Conservation (phyloP, 441 rosid genomes). For the Hypseocharis bilobata region DNA sequence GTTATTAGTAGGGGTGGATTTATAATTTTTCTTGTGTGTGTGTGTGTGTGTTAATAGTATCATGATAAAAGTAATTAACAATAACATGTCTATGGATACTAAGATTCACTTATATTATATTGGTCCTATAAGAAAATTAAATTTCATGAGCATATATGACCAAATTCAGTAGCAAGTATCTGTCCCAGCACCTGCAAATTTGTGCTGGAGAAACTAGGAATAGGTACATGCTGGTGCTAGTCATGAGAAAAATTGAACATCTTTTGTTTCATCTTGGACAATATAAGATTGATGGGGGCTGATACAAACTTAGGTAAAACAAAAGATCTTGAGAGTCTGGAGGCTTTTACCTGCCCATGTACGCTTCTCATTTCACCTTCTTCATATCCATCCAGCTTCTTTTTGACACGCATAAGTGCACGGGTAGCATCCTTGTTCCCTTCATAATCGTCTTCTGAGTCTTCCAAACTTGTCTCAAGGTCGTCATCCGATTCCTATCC, state of each 20-base stretch:
- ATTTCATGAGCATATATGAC: too few species aligned
- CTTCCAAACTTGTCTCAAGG: slow-evolving; percentile 57
- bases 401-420: slow-evolving; percentile 87
- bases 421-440: slow-evolving; percentile 94
- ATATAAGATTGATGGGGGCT: not conserved
- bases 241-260: not conserved
- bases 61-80: too few species aligned
- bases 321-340: not conserved
- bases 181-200: too few species aligned
- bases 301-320: not conserved
- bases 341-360: slow-evolving; percentile 69
- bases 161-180: too few species aligned
- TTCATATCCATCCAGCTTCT: slow-evolving; percentile 94
- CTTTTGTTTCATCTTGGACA: not conserved
- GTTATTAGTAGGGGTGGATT: too few species aligned
- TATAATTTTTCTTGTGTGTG: too few species aligned
- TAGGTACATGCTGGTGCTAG: not conserved
- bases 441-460: slow-evolving; percentile 57
- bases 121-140: too few species aligned
- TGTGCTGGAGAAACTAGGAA: too few species aligned
- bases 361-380: slow-evolving; percentile 92
- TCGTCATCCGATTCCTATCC: slow-evolving; percentile 66
- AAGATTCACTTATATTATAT: too few species aligned
- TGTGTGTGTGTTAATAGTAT: too few species aligned
- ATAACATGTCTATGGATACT: too few species aligned